These are phyloP conservation scores for Aciculoconidium aculeatum DNA, from an alignment of 805 yeast genomes.

Conservation along the genomic window DNA sequence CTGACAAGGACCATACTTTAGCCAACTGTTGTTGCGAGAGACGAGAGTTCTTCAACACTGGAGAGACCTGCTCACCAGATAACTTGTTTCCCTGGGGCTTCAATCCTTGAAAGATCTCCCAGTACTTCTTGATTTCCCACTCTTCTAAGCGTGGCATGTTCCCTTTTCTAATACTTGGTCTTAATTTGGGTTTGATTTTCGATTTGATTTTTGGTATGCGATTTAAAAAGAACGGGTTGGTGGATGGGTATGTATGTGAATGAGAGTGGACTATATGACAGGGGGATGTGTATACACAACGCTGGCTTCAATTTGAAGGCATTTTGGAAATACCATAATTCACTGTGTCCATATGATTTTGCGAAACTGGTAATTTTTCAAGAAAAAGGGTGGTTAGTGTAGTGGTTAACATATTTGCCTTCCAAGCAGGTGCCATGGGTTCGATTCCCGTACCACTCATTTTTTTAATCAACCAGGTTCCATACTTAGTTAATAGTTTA, in stretches of 20 bases:
- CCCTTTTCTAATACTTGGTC: background rate
- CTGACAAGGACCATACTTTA: slow-evolving; percentile 86
- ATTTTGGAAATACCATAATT: too few relatives aligned
- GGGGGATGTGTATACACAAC: background rate
- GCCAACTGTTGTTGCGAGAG: slow-evolving; percentile 72
- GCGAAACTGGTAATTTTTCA: too few relatives aligned
- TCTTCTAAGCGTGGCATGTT: slow-evolving; percentile 71
- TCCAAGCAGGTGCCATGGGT: slow-evolving; percentile 94
- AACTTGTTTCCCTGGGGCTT: slow-evolving; percentile 75
- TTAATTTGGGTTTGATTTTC: background rate
- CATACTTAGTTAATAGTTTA: too few relatives aligned
- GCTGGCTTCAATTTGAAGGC: too few relatives aligned
- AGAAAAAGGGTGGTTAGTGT: slow-evolving; percentile 70
- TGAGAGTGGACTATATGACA: background rate
- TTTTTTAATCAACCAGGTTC: slow-evolving; percentile 8
- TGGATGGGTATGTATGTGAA: background rate
- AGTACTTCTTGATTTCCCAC: slow-evolving; percentile 94
- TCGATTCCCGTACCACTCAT: slow-evolving; percentile 89
- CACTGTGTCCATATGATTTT: too few relatives aligned
- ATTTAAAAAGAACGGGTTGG: background rate
- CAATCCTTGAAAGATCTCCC: slow-evolving; percentile 94
- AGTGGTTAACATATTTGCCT: slow-evolving; percentile 90
- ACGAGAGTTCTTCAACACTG: slow-evolving; percentile 85
- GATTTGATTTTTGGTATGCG: slow-evolving; percentile 1
- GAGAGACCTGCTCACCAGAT: slow-evolving; percentile 77